Percentiles rank a stretch among this genome's conserved stretches.
These are phyloP conservation scores for Colletotrichum sp. DNA, from an alignment of 2,329 filamentous ascomycete genomes.

Conservation along the genomic window DNA sequence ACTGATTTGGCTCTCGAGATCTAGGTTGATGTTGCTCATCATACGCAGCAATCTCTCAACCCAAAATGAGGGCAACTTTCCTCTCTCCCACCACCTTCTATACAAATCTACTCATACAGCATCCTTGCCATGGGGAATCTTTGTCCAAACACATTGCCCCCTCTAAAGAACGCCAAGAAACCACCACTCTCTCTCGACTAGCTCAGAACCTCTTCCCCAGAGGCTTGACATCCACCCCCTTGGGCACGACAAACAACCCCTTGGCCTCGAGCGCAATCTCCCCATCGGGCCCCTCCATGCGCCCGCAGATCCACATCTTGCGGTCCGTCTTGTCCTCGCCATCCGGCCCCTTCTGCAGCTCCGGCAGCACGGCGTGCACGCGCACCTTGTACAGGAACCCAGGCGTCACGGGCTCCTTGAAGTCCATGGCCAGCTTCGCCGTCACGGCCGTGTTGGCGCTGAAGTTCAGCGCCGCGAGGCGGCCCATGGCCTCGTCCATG, in stretches of 20 bases:
- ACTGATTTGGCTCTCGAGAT: not conserved
- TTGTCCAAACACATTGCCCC: not conserved
- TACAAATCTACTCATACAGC: not conserved
- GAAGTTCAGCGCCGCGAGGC: constrained; percentile 10
- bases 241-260: constrained; percentile 22
- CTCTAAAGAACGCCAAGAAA: not conserved
- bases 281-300: constrained; percentile 5
- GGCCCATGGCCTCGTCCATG: constrained; percentile 42
- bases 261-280: constrained; percentile 2
- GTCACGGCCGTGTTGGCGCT: constrained; percentile 16
- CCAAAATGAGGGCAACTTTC: too few relatives aligned
- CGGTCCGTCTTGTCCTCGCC: constrained; percentile 17
- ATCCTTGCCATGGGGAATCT: not conserved
- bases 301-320: constrained; percentile 18
- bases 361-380: not conserved
- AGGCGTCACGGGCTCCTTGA: constrained; percentile 7
- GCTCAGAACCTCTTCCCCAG: constrained; percentile 8
- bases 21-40: not conserved
- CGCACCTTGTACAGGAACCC: constrained; percentile 10
- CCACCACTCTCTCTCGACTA: not conserved
- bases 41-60: not conserved
- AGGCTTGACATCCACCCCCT: not conserved
- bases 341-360: not conserved
- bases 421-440: constrained; percentile 11
- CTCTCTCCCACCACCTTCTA: not conserved